These are phyloP conservation scores for Aspergillus cejpii DNA, from an alignment of 2,329 filamentous ascomycete species.

Conservation along the genomic window DNA sequence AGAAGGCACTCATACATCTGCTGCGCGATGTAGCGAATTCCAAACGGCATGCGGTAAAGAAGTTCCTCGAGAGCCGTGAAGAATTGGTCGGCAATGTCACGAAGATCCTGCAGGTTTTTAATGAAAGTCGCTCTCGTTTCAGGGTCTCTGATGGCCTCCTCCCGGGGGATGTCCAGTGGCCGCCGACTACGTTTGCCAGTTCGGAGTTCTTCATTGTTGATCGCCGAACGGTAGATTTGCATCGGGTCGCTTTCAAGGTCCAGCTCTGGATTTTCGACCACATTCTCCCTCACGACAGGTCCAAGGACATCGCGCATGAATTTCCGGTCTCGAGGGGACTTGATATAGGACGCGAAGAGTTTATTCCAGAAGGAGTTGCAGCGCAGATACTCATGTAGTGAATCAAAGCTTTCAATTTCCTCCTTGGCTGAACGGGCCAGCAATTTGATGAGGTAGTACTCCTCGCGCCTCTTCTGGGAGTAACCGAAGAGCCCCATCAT, in stretches of 20 bases:
- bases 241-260: constrained; percentile 95
- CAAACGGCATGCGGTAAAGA: constrained; percentile 84
- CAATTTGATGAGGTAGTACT: constrained; percentile 91
- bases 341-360: constrained; percentile 76
- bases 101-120: constrained; percentile 83
- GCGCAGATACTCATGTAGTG: constrained; percentile 76
- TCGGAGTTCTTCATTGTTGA: constrained; percentile 94
- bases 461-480: constrained; percentile 90
- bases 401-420: constrained; percentile 67
- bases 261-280: constrained; percentile 82
- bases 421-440: constrained; percentile 76
- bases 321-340: constrained; percentile 85
- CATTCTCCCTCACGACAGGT: constrained; percentile 78
- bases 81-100: constrained; percentile 91
- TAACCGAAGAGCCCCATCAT: constrained; percentile 97
- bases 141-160: constrained; percentile 89
- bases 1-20: constrained; percentile 76
- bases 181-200: constrained; percentile 78
- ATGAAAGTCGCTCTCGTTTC: constrained; percentile 92
- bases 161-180: constrained; percentile 76
- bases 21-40: constrained; percentile 77
- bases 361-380: constrained; percentile 92
- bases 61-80: constrained; percentile 74
- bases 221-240: constrained; percentile 90
- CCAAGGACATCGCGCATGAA: constrained; percentile 83